Base-by-base conservation (phyloP, 148 eudicot genomes). In the Rhododendron simsii region DNA sequence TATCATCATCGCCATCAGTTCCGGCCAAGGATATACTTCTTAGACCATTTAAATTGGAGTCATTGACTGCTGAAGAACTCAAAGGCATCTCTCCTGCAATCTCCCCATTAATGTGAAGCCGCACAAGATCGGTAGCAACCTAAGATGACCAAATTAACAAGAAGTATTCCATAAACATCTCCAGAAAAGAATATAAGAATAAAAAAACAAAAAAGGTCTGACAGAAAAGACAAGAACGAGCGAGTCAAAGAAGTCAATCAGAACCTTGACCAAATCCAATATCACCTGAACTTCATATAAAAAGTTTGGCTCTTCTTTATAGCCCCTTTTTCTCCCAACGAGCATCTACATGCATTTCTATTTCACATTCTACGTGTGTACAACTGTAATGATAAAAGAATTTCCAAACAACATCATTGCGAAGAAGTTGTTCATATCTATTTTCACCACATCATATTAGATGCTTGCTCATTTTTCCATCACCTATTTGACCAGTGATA, bases 71-170 rank as follows among this genome's bases (percentile, higher is more conserved):
- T 26, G 84, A 83, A 82, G 88, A 89, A 86, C 85, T 85, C 78
- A 92, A 23, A 85, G 45, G 83, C 82, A 85, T 91, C 90, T 91
- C 99, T 57, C 91, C 95, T 48, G 88, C 91, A 87, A 93, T 81
- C 86, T 91, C 90, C 75, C 99, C 96, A 88, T 91, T 87, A 82
- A 94, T 23, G 87, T 92, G 86, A 85, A 95, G 93, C 86, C 91
- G 91, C 81, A 91, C 33, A 83, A 87, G 67, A 90, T 90, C 89
- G 82, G 67, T 76, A 71, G 88, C 88, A 83, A 41, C 94, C 99
- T 96, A 86, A 51, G 61, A 86, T 83, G 65, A 84, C 37, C 35
- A 85, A 4, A 85, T 69, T 51, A 83, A 47, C 53, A 10, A 83
- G 59, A 63, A 81, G 45, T 13, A 39, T 45, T 71, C 41, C 57